Percentiles rank a stretch among this genome's conserved stretches.
Conservation (phyloP, 176 grass and related monocot genomes). For the Aegilops sharonensis region DNA sequence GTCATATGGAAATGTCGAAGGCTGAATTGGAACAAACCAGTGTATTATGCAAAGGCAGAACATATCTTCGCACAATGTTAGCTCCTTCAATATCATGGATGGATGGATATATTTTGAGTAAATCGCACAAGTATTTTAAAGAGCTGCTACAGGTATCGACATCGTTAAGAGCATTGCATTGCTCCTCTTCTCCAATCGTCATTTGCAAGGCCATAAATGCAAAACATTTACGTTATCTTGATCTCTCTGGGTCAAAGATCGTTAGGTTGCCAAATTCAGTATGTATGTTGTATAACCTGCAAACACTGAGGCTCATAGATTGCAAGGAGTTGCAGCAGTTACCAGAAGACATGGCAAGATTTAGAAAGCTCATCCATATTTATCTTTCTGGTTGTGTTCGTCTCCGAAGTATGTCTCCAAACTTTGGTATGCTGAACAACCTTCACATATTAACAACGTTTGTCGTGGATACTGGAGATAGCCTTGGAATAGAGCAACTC, state of each 20-base stretch:
- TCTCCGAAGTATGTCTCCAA: too few species aligned
- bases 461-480: not conserved
- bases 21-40: not conserved
- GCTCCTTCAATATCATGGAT: too few species aligned
- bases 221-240: not conserved
- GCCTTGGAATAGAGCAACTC: constrained; percentile 20
- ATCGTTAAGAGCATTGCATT: not conserved
- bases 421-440: too few species aligned
- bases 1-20: not conserved
- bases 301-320: not conserved
- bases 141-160: not conserved
- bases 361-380: too few species aligned
- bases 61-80: not conserved
- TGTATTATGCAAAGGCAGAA: not conserved
- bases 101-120: too few species aligned
- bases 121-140: not conserved
- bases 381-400: too few species aligned
- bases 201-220: not conserved
- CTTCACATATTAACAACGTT: not conserved
- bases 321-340: too few species aligned
- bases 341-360: too few species aligned
- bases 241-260: not conserved
- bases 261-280: not conserved
- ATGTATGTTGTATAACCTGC: not conserved
- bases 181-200: not conserved